Evolutionary conservation across 495 filamentous ascomycete species (phyloP), one percentile per base, ranked within the genome.

Genomic region (Lasiosphaeris hirsuta): DNA sequence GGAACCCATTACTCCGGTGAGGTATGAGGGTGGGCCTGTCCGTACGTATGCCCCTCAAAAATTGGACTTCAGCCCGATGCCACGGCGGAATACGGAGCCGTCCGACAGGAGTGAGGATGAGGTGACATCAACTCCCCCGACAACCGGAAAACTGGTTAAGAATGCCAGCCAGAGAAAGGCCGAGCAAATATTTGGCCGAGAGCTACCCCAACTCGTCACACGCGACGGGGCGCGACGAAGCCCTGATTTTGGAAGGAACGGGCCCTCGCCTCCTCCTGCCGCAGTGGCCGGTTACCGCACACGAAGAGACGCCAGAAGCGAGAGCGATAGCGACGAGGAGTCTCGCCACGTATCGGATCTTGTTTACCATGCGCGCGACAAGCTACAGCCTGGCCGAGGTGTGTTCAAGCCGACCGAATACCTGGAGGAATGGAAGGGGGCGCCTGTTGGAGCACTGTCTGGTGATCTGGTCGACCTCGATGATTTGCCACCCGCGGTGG

Each of bases 381-480:
- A 76, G 36, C 57, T 73, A 30, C 60, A 59, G 17, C 72, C 75
- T 14, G 75, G 73, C 50, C 67, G 71, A 43, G 73, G 73, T 8
- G 65, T 77, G 15, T 80, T 79, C 61, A 67, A 73, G 43, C 72
- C 76, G 18, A 73, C 75, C 0, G 62, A 61, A 53, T 78, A 77
- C 40, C 66, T 84, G 10, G 76, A 84, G 48, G 84, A 86, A 65
- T 86, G 84, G 84, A 81, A 75, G 64, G 76, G 76, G 47, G 80
- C 72, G 34, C 78, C 76, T 0, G 72, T 79, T 9, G 83, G 81
- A 38, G 70, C 72, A 7, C 63, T 86, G 36, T 70, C 75, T 0
- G 79, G 78, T 33, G 61, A 72, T 9, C 63, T 82, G 38, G 75
- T 86, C 11, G 77, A 78, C 52, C 65, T 81, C 45, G 72, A 72